These are phyloP conservation scores for Ceratobasidium sp. DNA, from an alignment of 1,284 basidiomycete genomes.

Conservation along the genomic window DNA sequence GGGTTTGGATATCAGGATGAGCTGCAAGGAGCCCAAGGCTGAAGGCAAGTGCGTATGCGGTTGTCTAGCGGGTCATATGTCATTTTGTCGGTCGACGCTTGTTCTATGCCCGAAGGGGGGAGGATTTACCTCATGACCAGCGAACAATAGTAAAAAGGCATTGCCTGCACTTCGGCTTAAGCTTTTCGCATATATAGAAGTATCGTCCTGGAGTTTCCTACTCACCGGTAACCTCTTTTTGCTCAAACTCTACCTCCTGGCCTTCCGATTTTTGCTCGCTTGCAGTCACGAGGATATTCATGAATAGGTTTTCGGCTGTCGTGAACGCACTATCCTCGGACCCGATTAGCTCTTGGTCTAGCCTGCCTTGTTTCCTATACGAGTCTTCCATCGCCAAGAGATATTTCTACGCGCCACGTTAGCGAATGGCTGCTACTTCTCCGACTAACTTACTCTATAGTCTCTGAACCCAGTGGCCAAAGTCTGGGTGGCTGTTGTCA, in stretches of 20 bases:
- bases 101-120: too few species aligned
- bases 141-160: constrained; percentile 38
- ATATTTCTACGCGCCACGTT: not conserved
- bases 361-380: not conserved
- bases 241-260: not conserved
- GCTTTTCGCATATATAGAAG: too few species aligned
- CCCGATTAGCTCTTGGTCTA: not conserved
- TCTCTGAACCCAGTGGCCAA: constrained; percentile 16
- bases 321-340: not conserved
- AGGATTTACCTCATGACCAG: constrained; percentile 42
- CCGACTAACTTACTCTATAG: not conserved
- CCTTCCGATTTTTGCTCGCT: not conserved
- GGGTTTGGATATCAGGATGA: constrained; percentile 28
- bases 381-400: not conserved
- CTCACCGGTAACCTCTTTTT: too few species aligned
- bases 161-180: too few species aligned
- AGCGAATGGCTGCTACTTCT: not conserved
- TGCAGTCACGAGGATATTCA: constrained; percentile 23
- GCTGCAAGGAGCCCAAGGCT: constrained; percentile 36
- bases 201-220: too few species aligned
- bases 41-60: constrained; percentile 39
- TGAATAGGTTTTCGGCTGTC: constrained; percentile 17
- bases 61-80: constrained; percentile 21
- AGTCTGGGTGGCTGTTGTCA: not conserved
- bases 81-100: not conserved